Base-by-base conservation (phyloP, 192 early-diverging fungal genomes). In the Dimargaris cristalligena region DNA sequence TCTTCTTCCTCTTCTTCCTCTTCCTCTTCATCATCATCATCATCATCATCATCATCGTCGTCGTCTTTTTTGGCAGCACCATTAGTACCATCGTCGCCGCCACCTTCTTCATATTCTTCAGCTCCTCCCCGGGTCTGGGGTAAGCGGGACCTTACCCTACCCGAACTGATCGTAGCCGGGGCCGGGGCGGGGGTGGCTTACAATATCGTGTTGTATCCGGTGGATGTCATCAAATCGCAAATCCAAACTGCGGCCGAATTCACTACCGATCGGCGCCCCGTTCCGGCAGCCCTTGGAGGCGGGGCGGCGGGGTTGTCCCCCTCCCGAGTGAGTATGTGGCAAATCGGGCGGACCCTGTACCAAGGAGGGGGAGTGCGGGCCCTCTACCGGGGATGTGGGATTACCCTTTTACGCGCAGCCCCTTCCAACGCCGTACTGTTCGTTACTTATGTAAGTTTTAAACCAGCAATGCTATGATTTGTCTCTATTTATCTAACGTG, bases 351-450 rank as follows among this genome's bases (percentile, higher is more conserved):
- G 33, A 74, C 83, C 11, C 67, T 97, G 25, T 97, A 88, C 66
- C 61, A 67, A 13, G 74, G 74, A 2, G 82, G 88, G 52, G 93
- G 95, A 33, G 72, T 91, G 46, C 68, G 68, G 2, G 91, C 87
- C 1, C 84, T 99, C 64, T 99, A 94, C 71, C 80, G 89, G 16
- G 95, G 95, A 0, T 91, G 85, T 60, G 91, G 91, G 20, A 94
- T 99, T 59, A 96, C 92, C 16, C 76, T 92, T 32, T 71, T 82
- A 34, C 78, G 92, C 33, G 85, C 83, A 32, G 91, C 89, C 49
- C 95, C 95, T 2, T 84, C 92, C n/a, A 91, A 84, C 64, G 95
- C 88, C 11, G 83, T 90, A 49, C 95, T 99, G 63, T 99, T 99
- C 68, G 79, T 90, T 71, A 94, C 91, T 1, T 99, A 93, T 77